Evolutionary conservation across 139 green algal species (phyloP), one percentile per base, ranked within the genome.

Genomic region (Tetradesmus obliquus): DNA sequence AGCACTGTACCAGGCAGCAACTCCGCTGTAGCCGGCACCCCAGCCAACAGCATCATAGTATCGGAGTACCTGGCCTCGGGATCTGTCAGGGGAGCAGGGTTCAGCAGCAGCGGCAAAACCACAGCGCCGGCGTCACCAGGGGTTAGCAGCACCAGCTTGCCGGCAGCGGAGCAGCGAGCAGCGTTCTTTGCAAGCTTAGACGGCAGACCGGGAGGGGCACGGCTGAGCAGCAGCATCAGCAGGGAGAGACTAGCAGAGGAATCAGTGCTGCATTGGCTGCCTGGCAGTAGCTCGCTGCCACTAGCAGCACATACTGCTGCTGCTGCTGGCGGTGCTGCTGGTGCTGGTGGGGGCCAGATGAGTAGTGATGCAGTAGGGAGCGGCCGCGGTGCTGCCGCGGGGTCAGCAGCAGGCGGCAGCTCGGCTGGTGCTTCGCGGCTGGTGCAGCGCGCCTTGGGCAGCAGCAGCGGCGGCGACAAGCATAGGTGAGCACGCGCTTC

Each of bases 1-100:
- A 84, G 71, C 53, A 90, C 71, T 2, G 8, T 54, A 12, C 69
- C 86, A 17, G 71, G 71, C 86, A 90, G 86, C 22, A 55, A 15
- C 5, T 69, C 86, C 55, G 86, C 86, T 22, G 71, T 90, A 13
- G 86, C 86, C 3, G 85, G 85, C 76, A 82, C 76, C 24, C 76
- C 76, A 51, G n/a, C 24, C 76, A 53, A 53, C 76, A 82, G 76
- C 76, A 17, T 82, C 76, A 53, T 17, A 13, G 76, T 51, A n/a
- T 22, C 45, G 6, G 80, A 85, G n/a, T 54, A 82, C n/a, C n/a
- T 53, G 10, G 74, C 74, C 6, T 82, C 74, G 15, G 74, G 74
- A 2, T 51, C 74, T 82, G 74, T 82, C n/a, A 54, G n/a, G 74
- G 24, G n/a, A 20, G 13, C 53, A 53, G 74, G 24, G 24, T 51